Base-by-base conservation (phyloP, 768 basidiomycete species). In the Cyathus striatus region DNA sequence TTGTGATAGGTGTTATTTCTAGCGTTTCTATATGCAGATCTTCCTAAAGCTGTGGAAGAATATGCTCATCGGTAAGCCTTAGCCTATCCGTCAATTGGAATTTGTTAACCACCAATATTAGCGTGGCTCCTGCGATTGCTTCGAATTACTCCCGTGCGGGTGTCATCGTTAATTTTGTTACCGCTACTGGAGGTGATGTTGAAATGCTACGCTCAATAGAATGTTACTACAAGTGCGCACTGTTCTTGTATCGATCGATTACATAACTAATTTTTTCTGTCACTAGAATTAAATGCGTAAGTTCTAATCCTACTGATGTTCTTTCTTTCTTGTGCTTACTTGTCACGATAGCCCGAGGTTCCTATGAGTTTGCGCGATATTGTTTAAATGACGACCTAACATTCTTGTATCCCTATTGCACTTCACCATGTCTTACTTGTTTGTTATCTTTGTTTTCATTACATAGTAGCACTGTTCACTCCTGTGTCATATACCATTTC, bases 151-250 rank as follows among this genome's bases (percentile, higher is more conserved):
- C 83, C 30, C 83, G 91, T 41, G 86, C 91, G 43, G 96, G 95
- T 22, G 88, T 97, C 41, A 78, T 96, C 47, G 78, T 99, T 58
- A 98, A 95, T 63, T 93, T 98, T 54, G 94, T 98, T 48, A 96
- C 94, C 44, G 95, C 94, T 42, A 93, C 92, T 12, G 93, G 94
- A 23, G 94, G 93, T 32, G 95, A 98, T 61, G 94, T 97, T 43
- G 95, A 98, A 69, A 96, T 97, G 93, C 70, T 98, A 49, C 80
- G 95, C 57, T 90, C 89, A 53, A 97, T 97, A 74, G 95, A 98
- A 72, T 95, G 93, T 76, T 95, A 92, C 69, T 97, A 95, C 76
- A 91, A 91, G 90, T 90, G 41, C 46, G 63, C 60, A 23, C 26
- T 23, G 25, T 16, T 34, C 26, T 40, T 37, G 23, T 3, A 24